Percentiles rank a stretch among this genome's conserved stretches.
phyloP scores from a whole-genome alignment of 192 early-diverging fungal genomes.

The Podila clonocystis region DNA sequence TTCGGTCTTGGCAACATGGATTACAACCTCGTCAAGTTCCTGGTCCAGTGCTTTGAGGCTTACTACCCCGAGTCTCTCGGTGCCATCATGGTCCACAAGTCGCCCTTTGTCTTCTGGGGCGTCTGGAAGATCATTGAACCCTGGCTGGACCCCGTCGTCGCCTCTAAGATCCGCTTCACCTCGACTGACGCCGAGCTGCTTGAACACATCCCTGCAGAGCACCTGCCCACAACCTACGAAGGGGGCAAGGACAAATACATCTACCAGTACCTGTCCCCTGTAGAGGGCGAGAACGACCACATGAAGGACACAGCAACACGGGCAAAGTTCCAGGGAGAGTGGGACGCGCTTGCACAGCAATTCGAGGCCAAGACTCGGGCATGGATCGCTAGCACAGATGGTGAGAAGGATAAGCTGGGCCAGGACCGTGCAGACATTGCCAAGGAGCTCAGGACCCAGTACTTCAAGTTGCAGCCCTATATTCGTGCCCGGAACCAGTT shows the following conservation, averaged over 20 bases:
- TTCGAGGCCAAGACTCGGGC: conserved; percentile 30
- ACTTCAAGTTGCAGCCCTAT: conserved; percentile 33
- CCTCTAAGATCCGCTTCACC: conserved; percentile 81
- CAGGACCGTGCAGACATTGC: conserved; percentile 21
- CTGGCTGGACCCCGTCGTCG: conserved; percentile 89
- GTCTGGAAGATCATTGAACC: conserved; percentile 85
- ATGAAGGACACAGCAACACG: conserved; percentile 56
- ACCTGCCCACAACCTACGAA: conserved; percentile 60
- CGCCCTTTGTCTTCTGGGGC: conserved; percentile 87
- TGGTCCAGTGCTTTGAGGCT: conserved; percentile 79
- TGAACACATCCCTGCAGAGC: conserved; percentile 64
- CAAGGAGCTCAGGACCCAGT: conserved; percentile 18
- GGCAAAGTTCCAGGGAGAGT: conserved; percentile 20
- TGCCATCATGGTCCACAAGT: conserved; percentile 78
- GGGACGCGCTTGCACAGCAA: conserved; percentile 26
- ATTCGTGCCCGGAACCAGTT: conserved; percentile 45
- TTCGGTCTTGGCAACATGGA: conserved; percentile 43
- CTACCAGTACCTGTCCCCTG: conserved; percentile 55
- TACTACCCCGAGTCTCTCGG: conserved; percentile 92
- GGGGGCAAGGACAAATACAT: conserved; percentile 63
- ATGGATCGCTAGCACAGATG: conserved; percentile 6
- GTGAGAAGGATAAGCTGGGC: neutral
- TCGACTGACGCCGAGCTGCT: conserved; percentile 64
- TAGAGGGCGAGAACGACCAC: conserved; percentile 26
- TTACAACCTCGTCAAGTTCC: conserved; percentile 66